A percentile compares a stretch with the other conserved stretches of the same genome.
Conservation (phyloP, 176 grass and related monocot genomes). For the Alloteropsis semialata region DNA sequence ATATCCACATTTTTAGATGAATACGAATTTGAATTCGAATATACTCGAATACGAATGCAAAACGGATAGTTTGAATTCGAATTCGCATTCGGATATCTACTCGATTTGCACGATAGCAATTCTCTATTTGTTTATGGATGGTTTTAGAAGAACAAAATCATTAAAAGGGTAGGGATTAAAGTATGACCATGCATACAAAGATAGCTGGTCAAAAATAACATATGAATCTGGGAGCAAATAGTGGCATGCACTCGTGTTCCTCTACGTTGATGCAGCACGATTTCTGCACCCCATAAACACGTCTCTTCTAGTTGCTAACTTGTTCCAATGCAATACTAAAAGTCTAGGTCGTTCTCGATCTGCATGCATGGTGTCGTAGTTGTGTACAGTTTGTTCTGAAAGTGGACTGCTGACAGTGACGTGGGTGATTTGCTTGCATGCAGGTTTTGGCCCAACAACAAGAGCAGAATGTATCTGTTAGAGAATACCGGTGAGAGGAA, state of each 20-base stretch:
- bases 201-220: too few species aligned
- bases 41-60: too few species aligned
- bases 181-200: too few species aligned
- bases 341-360: background rate
- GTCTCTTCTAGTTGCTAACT: background rate
- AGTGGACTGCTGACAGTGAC: background rate
- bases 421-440: background rate
- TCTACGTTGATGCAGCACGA: background rate
- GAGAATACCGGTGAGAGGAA: conserved; percentile 73
- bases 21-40: too few species aligned
- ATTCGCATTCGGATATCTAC: too few species aligned
- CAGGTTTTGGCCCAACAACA: conserved; percentile 99
- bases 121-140: too few species aligned
- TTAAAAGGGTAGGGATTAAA: too few species aligned
- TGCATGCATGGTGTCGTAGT: background rate
- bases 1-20: too few species aligned
- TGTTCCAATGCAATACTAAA: background rate
- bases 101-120: too few species aligned
- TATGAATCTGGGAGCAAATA: conserved; percentile 31
- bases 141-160: too few species aligned
- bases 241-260: conserved; percentile 26
- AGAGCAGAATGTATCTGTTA: conserved; percentile 98
- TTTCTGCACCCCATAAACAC: background rate
- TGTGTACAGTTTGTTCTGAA: background rate
- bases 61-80: too few species aligned